phyloP scores from a whole-genome alignment of 345 rosid species.

The Salix dunnii region DNA sequence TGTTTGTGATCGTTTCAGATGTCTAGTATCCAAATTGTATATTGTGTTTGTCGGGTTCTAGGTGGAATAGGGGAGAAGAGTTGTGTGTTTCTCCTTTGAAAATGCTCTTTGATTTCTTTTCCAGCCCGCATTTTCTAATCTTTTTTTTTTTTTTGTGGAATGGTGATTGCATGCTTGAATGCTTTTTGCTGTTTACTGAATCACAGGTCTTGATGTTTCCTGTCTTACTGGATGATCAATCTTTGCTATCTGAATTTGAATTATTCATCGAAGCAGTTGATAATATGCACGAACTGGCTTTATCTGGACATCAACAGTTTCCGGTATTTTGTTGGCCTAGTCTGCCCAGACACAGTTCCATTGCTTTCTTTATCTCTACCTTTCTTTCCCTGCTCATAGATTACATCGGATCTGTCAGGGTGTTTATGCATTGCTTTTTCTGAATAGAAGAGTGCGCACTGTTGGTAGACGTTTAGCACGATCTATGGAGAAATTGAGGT shows the following conservation, averaged over 20 bases:
- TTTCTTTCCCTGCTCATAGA: slow-evolving; percentile 19
- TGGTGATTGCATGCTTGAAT: too few species aligned
- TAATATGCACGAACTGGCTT: slow-evolving; percentile 83
- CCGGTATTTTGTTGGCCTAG: slow-evolving; percentile 51
- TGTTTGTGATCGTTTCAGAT: not conserved
- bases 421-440: slow-evolving; percentile 81
- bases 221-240: slow-evolving; percentile 67
- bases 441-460: slow-evolving; percentile 81
- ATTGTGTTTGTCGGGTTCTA: too few species aligned
- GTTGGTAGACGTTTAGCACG: slow-evolving; percentile 83
- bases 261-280: slow-evolving; percentile 83
- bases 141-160: not conserved
- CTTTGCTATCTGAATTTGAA: slow-evolving; percentile 73
- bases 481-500: slow-evolving; percentile 92
- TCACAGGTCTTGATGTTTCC: slow-evolving; percentile 96
- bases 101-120: not conserved
- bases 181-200: slow-evolving; percentile 9
- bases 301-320: slow-evolving; percentile 84
- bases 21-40: too few species aligned
- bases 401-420: slow-evolving; percentile 48
- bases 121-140: not conserved
- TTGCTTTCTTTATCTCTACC: not conserved
- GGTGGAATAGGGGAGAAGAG: too few species aligned
- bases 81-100: not conserved
- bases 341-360: not conserved